Evolutionary conservation across 2,329 filamentous ascomycete species (phyloP), one percentile per base, ranked within the genome.

Genomic region (Arthrobotrys iridis): DNA sequence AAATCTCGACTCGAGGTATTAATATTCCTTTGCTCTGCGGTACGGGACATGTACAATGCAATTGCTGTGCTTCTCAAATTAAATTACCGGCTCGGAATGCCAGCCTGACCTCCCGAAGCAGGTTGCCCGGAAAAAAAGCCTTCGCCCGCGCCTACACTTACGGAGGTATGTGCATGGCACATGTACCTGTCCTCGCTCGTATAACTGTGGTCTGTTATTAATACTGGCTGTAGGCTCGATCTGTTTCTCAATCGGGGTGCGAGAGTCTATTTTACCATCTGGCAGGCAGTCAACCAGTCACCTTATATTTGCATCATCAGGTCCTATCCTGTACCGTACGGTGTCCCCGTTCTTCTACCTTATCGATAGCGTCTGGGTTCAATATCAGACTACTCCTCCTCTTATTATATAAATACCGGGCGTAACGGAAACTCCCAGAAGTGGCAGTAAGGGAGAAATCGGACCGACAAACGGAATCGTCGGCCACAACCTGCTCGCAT

Each of bases 81-180:
- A 28, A 57, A 45, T 73, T 65, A 58, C 68, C 68, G 68, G 59
- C 68, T 73, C 68, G 68, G 68, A 73, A 73, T 58, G 40, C 60
- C 43, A 73, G 60, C 50, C 68, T 73, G 46, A 65, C 40, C 59
- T 73, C 60, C 68, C 68, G 68, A 64, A 64, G 66, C 40, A 65
- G 40, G 10, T 46, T 18, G 10, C 43, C 58, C 43, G 58, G 43
- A 46, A 63, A 63, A 46, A 63, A 48, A 37, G 13, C 41, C 55
- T 18, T 59, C 26, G 35, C 46, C 22, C 50, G n/a, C n/a, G n/a
- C n/a, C n/a, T n/a, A n/a, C n/a, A n/a, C n/a, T n/a, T n/a, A n/a
- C n/a, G n/a, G n/a, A n/a, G n/a, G n/a, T n/a, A n/a, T n/a, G n/a
- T n/a, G n/a, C n/a, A n/a, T n/a, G n/a, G n/a, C n/a, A n/a, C 50